Evolutionary conservation across 164 flowering plant species (phyloP).

Genomic region (Paratinospora sagittata): DNA sequence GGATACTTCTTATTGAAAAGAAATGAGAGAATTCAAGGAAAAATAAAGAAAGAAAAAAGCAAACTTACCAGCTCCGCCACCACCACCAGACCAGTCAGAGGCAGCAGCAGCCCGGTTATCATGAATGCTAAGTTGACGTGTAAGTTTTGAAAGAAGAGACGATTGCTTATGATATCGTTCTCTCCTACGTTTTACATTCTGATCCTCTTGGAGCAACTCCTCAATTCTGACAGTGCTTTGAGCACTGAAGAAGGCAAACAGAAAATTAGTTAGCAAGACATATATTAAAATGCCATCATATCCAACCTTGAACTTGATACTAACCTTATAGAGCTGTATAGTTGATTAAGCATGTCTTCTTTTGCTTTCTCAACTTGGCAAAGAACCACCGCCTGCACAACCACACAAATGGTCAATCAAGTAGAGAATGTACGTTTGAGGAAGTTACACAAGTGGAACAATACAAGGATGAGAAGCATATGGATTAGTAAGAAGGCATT

Average conservation of each 20-base stretch:
- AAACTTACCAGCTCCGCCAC: slow-evolving; percentile 24
- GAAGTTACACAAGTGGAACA: neutral
- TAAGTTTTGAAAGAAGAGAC: slow-evolving; percentile 78
- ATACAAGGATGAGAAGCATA: neutral
- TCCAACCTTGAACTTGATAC: neutral
- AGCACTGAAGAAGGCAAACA: slow-evolving; percentile 32
- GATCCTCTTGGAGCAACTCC: slow-evolving; percentile 88
- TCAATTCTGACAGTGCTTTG: slow-evolving; percentile 80
- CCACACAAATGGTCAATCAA: slow-evolving; percentile 8
- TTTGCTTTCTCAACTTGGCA: slow-evolving; percentile 99
- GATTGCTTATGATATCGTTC: slow-evolving; percentile 87
- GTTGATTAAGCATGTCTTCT: slow-evolving; percentile 96
- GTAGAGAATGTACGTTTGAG: neutral
- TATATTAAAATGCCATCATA: neutral
- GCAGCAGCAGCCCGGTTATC: slow-evolving; percentile 89
- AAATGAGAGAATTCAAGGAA: no score
- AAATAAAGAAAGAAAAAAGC: neutral
- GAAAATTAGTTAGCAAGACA: neutral
- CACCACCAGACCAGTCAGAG: slow-evolving; percentile 51
- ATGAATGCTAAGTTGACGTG: slow-evolving; percentile 76
- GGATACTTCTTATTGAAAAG: no score
- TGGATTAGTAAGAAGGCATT: neutral
- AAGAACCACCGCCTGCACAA: slow-evolving; percentile 92
- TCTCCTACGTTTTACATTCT: slow-evolving; percentile 73
- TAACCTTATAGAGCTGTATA: slow-evolving; percentile 90